Base-by-base conservation (phyloP, 192 early-diverging fungal species). In the Mortierella hygrophila region DNA sequence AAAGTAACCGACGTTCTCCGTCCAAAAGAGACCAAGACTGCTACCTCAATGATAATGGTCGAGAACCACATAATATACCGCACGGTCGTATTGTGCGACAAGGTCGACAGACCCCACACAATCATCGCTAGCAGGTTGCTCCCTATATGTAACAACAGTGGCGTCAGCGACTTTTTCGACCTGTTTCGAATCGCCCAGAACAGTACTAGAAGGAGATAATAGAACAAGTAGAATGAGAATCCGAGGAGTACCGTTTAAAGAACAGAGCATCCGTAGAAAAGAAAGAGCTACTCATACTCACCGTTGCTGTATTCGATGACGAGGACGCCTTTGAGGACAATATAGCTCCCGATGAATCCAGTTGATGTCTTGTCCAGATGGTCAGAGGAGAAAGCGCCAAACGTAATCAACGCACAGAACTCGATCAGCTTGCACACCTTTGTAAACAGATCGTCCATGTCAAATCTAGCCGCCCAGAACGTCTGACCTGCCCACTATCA, bases 11-110 rank as follows among this genome's bases (percentile, higher is more conserved):
- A 79, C 16, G 88, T 90, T 65, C 88, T 77, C 15, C 79, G 70
- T n/a, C 83, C 70, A 29, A 91, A 86, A 26, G 87, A 72, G 26
- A 91, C 29, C 23, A 89, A 81, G 10, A 90, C 89, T 2, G 79
- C 44, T 2, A 91, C 72, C 54, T 91, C 90, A 42, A 79, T 76
- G 5, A 85, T n/a, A 11, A 91, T 77, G 6, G 88, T 84, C 3
- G 82, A 3, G 26, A 80, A 90, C 90, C 90, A 91, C 55, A 91
- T 83, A 4, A 81, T 76, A n/a, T 88, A 88, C 52, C 89, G 90
- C 44, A 74, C 77, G 0, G 76, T 47, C 16, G 76, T 60, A 41
- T 82, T 81, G 29, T 88, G 75, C 6, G 90, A 80, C 7, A 89
- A 18, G 13, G 88, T 74, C 2, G 90, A 91, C 6, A 80, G 44